phyloP scores from a whole-genome alignment of 1,139 yeast species.

The Kodamaea fungicola region DNA sequence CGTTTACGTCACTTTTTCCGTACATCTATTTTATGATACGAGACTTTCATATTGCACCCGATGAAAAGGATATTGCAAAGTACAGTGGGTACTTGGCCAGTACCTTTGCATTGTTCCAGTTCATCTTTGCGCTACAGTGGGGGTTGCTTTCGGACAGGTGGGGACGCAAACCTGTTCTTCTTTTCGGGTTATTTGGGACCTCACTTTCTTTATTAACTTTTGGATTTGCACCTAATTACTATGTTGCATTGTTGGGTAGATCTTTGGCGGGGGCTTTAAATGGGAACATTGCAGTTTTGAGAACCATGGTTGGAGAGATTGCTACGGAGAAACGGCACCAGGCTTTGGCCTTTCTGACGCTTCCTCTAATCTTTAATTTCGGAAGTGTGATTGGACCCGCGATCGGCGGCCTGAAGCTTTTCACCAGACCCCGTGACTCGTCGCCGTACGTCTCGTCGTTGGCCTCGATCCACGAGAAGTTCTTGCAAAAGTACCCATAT shows the following conservation, averaged over 20 bases:
- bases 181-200: conserved; percentile 32
- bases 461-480: conserved; percentile 13
- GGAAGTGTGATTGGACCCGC: conserved; percentile 40
- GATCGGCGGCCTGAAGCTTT: conserved; percentile 46
- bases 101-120: conserved; percentile 36
- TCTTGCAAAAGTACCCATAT: conserved; percentile 49
- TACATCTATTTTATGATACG: conserved; percentile 39
- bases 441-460: conserved; percentile 6
- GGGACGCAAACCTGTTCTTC: conserved; percentile 32
- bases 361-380: conserved; percentile 34
- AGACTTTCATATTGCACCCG: conserved; percentile 34
- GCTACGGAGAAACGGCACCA: conserved; percentile 36
- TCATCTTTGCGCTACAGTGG: conserved; percentile 36
- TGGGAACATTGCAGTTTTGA: conserved; percentile 36
- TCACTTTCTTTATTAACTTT: conserved; percentile 25
- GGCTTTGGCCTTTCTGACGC: conserved; percentile 33
- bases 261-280: conserved; percentile 32
- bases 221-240: conserved; percentile 34
- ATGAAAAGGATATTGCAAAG: conserved; percentile 31
- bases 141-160: conserved; percentile 30
- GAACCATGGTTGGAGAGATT: conserved; percentile 38
- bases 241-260: conserved; percentile 32
- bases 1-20: conserved; percentile 39
- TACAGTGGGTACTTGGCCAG: conserved; percentile 39
- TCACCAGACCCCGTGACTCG: conserved; percentile 28